phyloP scores from a whole-genome alignment of 352 stramenopile genomes.

The Globisporangium abappressorium region DNA sequence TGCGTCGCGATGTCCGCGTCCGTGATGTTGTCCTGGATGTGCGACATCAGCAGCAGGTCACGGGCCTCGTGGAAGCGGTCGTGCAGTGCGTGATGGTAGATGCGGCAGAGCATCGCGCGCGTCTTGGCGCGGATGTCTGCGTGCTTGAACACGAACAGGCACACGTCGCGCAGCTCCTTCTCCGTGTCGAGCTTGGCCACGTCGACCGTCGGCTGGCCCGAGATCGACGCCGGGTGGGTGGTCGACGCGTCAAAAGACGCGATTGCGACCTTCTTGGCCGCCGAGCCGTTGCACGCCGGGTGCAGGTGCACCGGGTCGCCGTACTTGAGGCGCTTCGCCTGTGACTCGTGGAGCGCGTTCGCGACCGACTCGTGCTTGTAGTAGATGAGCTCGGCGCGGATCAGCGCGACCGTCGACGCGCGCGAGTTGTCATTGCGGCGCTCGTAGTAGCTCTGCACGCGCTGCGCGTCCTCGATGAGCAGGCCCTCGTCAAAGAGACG shows the following conservation, averaged over 20 bases:
- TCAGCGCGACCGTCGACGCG: constrained; percentile 88
- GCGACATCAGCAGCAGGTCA: constrained; percentile 98
- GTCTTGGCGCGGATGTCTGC: constrained; percentile 92
- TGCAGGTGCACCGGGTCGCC: constrained; percentile 85
- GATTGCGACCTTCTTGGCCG: constrained; percentile 35
- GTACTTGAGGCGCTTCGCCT: constrained; percentile 81
- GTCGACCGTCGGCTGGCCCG: constrained; percentile 69
- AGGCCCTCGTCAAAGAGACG: constrained; percentile 93
- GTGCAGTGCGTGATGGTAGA: constrained; percentile 97
- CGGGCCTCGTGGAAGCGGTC: constrained; percentile 98
- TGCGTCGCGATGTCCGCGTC: constrained; percentile 93
- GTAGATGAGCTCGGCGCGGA: constrained; percentile 95
- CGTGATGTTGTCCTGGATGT: constrained; percentile 97
- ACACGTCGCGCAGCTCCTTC: constrained; percentile 88
- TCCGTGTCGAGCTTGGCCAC: constrained; percentile 59
- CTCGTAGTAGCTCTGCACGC: constrained; percentile 91
- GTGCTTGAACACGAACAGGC: constrained; percentile 93
- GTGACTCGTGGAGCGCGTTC: constrained; percentile 64
- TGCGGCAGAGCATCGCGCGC: constrained; percentile 97
- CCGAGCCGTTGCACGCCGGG: constrained; percentile 74
- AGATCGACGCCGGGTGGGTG: constrained; percentile 71
- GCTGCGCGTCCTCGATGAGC: constrained; percentile 84
- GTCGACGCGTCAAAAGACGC: constrained; percentile 54
- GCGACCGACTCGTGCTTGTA: constrained; percentile 96
- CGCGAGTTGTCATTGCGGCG: constrained; percentile 69